phyloP scores from a whole-genome alignment of 164 flowering plant species.

The Houttuynia cordata region DNA sequence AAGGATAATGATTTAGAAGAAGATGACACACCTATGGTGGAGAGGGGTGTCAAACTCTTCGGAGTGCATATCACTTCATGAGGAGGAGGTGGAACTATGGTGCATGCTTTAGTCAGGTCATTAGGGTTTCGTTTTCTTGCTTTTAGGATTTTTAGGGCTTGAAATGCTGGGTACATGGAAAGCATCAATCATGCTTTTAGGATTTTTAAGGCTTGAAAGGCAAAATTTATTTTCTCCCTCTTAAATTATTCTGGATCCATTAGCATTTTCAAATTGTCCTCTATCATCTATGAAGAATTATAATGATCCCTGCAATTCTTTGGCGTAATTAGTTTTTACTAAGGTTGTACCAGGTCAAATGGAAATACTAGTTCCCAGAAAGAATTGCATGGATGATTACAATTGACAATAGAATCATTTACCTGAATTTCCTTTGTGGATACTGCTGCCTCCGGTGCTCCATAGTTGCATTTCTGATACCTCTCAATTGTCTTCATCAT shows the following conservation, averaged over 20 bases:
- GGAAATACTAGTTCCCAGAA: no score
- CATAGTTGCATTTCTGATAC: constrained; percentile 81
- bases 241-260: no score
- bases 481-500: constrained; percentile 74
- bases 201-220: no score
- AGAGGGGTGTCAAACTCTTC: constrained; percentile 21
- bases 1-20: background rate
- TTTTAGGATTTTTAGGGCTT: background rate
- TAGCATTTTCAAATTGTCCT: no score
- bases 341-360: background rate
- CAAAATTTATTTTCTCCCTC: no score
- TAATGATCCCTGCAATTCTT: no score
- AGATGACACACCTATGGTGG: background rate
- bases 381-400: no score
- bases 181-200: no score
- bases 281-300: no score
- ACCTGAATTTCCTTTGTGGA: constrained; percentile 67
- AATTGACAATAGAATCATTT: background rate
- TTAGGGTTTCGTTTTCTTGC: background rate
- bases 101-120: no score
- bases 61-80: constrained; percentile 23
- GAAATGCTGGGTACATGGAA: no score
- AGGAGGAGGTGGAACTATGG: background rate
- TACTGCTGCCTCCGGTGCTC: constrained; percentile 53
- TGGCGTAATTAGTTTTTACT: no score